phyloP scores from a whole-genome alignment of 2,329 filamentous ascomycete species.

The Shiraia bambusicola region DNA sequence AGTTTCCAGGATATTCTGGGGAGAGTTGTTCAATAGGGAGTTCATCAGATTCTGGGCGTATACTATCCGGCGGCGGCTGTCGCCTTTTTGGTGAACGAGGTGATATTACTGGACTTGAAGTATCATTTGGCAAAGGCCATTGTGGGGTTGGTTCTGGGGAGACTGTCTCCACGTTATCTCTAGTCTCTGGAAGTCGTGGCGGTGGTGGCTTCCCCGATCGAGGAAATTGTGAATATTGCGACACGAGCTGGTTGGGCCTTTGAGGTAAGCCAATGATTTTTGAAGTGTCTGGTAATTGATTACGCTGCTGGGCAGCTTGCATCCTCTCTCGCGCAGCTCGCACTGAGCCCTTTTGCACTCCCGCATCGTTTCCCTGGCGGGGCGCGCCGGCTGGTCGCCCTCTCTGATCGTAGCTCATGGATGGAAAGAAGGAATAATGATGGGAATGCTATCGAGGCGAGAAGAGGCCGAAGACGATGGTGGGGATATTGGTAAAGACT shows the following conservation, averaged over 20 bases:
- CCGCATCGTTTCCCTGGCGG: slow-evolving; percentile 23
- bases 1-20: slow-evolving; percentile 19
- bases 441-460: slow-evolving; percentile 35
- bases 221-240: slow-evolving; percentile 23
- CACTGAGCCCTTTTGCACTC: slow-evolving; percentile 38
- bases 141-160: slow-evolving; percentile 47
- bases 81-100: slow-evolving; percentile 34
- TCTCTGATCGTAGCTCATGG: slow-evolving; percentile 43
- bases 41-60: slow-evolving; percentile 42
- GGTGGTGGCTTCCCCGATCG: slow-evolving; percentile 15
- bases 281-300: slow-evolving; percentile 33
- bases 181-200: slow-evolving; percentile 17
- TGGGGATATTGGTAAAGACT: background rate
- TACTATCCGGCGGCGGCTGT: slow-evolving; percentile 46
- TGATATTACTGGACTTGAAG: slow-evolving; percentile 25
- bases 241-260: slow-evolving; percentile 38
- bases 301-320: slow-evolving; percentile 31
- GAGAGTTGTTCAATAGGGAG: slow-evolving; percentile 36
- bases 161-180: slow-evolving; percentile 13
- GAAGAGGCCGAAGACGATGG: too few species aligned
- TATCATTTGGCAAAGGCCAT: slow-evolving; percentile 50
- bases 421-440: slow-evolving; percentile 31
- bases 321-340: slow-evolving; percentile 40
- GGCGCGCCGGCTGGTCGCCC: slow-evolving; percentile 34
- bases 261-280: slow-evolving; percentile 40